Evolutionary conservation across 2,329 filamentous ascomycete species (phyloP).

Genomic region (Talaromyces islandicus): DNA sequence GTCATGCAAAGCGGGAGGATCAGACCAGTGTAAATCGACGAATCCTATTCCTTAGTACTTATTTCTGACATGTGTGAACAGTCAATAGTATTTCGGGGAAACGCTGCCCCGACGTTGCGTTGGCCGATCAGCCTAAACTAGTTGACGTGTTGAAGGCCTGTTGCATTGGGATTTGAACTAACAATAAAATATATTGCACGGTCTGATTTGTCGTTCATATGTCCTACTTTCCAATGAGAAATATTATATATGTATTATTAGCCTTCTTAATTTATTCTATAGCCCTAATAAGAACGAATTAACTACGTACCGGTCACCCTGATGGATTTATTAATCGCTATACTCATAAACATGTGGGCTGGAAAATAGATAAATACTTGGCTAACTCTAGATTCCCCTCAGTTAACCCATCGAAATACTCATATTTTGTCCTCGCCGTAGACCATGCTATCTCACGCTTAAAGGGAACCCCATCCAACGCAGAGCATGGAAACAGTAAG

Average conservation of each 20-base stretch:
- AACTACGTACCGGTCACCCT: not conserved
- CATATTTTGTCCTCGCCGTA: not conserved
- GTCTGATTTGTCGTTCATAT: not conserved
- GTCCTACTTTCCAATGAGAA: not conserved
- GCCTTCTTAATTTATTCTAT: not conserved
- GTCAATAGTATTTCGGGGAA: no score
- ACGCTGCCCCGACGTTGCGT: not conserved
- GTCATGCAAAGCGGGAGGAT: no score
- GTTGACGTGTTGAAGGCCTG: not conserved
- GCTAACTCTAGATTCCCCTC: not conserved
- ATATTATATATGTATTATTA: not conserved
- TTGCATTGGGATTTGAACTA: not conserved
- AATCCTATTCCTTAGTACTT: no score
- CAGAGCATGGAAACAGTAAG: not conserved
- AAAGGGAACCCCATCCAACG: not conserved
- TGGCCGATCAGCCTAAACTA: not conserved
- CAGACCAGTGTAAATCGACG: no score
- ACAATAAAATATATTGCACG: not conserved
- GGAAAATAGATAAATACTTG: not conserved
- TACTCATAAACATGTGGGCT: not conserved
- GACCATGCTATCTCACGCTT: not conserved
- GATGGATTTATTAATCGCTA: not conserved
- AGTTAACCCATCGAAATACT: not conserved
- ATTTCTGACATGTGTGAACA: no score
- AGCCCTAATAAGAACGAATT: not conserved